Percentiles rank a stretch among this genome's conserved stretches.
Evolutionary conservation across 805 yeast species (phyloP).

Genomic region (Dipodascus geniculatus): DNA sequence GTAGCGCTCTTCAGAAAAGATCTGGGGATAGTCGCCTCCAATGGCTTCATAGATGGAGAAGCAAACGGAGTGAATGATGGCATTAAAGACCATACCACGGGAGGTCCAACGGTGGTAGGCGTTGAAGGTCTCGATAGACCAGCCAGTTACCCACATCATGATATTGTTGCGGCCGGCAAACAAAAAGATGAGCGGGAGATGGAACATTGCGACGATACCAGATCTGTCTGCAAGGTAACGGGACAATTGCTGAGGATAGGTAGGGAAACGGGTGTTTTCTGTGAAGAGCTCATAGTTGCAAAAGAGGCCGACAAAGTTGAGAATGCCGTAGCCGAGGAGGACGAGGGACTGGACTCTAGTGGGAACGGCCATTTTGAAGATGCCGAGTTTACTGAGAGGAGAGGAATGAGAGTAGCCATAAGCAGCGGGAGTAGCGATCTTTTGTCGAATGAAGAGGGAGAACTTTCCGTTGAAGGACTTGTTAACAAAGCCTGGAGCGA

Average conservation of each 20-base stretch:
- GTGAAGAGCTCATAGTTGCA: conserved; percentile 17
- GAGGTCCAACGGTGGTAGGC: conserved; percentile 55
- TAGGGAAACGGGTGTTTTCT: conserved; percentile 17
- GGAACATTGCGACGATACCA: conserved; percentile 40
- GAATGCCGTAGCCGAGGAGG: neutral
- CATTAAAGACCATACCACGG: conserved; percentile 35
- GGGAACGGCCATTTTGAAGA: conserved; percentile 8
- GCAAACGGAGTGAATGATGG: conserved; percentile 42
- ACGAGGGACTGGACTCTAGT: neutral
- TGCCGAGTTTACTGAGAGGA: conserved; percentile 10
- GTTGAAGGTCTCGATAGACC: conserved; percentile 49
- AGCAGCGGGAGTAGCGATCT: conserved; percentile 22
- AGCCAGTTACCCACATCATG: conserved; percentile 47
- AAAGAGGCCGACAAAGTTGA: neutral
- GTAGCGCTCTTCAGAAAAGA: conserved; percentile 6
- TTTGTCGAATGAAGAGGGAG: conserved; percentile 9
- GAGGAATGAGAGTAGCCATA: conserved; percentile 18
- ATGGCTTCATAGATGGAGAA: conserved; percentile 36
- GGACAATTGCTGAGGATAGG: neutral
- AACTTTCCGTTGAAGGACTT: conserved; percentile 5
- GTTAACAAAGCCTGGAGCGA: conserved; percentile 10
- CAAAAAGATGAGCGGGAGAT: conserved; percentile 32
- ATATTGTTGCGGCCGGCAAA: conserved; percentile 69
- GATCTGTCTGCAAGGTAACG: conserved; percentile 37
- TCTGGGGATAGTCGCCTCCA: conserved; percentile 13